Percentiles rank a stretch among this genome's conserved stretches.
Evolutionary conservation across 225 moss, liverwort and hornwort species (phyloP).

Genomic region (Polytrichum formosum): DNA sequence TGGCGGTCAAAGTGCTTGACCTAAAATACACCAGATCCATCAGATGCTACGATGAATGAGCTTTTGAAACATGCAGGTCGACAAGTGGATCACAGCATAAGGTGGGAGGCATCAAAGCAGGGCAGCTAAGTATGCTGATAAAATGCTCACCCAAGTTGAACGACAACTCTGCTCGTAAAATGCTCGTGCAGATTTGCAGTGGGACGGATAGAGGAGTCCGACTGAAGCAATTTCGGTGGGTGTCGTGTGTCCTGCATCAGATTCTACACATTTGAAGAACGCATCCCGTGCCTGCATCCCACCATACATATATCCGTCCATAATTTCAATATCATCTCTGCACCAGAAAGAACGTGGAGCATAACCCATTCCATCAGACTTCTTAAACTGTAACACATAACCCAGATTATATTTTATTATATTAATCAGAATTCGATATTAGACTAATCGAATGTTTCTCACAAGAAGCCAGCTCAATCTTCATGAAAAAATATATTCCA

Average conservation of each 20-base stretch:
- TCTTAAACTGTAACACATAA: no score
- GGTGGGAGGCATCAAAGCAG: not conserved
- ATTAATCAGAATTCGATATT: no score
- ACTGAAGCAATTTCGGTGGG: constrained; percentile 83
- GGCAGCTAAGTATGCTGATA: no score
- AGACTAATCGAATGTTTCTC: no score
- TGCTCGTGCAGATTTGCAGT: constrained; percentile 71
- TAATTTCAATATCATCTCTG: not conserved
- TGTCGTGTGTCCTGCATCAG: constrained; percentile 55
- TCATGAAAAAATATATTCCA: no score
- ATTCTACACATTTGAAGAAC: constrained; percentile 70
- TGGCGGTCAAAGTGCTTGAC: constrained; percentile 89
- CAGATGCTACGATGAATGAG: not conserved
- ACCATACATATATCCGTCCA: not conserved
- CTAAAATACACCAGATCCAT: constrained; percentile 24
- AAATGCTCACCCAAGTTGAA: constrained; percentile 64
- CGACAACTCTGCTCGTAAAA: constrained; percentile 65
- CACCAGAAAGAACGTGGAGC: not conserved
- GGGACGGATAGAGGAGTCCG: constrained; percentile 70
- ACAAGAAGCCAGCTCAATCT: no score
- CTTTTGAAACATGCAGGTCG: not conserved
- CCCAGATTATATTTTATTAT: no score
- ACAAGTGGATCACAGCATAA: not conserved
- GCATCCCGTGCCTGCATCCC: constrained; percentile 65
- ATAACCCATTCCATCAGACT: no score